phyloP scores from a whole-genome alignment of 352 stramenopile genomes.

The Pythium folliculosum region DNA sequence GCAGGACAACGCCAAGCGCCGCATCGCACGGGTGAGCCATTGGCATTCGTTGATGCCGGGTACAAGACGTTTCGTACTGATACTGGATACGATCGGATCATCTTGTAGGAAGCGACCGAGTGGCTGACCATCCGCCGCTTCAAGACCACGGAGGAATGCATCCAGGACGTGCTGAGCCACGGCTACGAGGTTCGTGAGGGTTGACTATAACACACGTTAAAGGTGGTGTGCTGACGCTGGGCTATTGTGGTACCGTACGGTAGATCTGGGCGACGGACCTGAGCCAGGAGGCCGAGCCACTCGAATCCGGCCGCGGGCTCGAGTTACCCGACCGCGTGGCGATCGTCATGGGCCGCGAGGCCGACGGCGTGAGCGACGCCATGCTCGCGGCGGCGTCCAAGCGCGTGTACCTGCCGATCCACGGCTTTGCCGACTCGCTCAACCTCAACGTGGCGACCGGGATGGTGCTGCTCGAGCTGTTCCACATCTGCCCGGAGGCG shows the following conservation, averaged over 20 bases:
- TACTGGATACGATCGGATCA: background rate
- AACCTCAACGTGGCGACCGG: constrained; percentile 88
- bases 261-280: constrained; percentile 84
- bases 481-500: constrained; percentile 37
- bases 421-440: constrained; percentile 86
- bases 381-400: constrained; percentile 71
- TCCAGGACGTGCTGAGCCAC: constrained; percentile 46
- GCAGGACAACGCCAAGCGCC: constrained; percentile 32
- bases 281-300: constrained; percentile 48
- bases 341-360: constrained; percentile 89
- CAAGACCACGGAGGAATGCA: constrained; percentile 64
- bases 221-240: background rate
- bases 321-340: constrained; percentile 76
- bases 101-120: constrained; percentile 31
- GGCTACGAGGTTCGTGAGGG: constrained; percentile 35
- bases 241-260: too few species aligned
- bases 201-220: too few species aligned
- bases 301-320: constrained; percentile 24
- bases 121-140: constrained; percentile 83
- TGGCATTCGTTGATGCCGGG: too few species aligned
- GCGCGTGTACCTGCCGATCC: constrained; percentile 84
- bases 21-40: constrained; percentile 29
- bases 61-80: too few species aligned
- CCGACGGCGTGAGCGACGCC: constrained; percentile 68
- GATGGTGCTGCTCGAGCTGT: constrained; percentile 74